Conservation (phyloP, 176 grass and related monocot genomes). For the Alloteropsis semialata region DNA sequence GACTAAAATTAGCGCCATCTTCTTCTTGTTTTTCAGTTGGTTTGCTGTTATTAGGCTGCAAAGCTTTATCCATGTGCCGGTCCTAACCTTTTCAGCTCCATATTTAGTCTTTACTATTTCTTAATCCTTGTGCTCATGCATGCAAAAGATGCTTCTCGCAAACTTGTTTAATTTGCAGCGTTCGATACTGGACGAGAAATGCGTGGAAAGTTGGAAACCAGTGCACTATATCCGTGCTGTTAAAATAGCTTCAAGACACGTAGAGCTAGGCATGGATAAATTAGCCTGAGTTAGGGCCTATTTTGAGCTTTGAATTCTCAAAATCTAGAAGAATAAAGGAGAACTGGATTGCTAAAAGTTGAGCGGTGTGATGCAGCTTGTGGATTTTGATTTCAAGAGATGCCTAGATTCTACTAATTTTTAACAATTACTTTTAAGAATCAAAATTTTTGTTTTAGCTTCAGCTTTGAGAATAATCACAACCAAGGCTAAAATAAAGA, state of each 20-base stretch:
- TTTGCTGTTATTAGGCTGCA: not conserved
- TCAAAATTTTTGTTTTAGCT: too few species aligned
- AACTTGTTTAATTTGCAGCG: not conserved
- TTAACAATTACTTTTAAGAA: too few species aligned
- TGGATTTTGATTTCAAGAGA: too few species aligned
- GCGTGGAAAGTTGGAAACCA: too few species aligned
- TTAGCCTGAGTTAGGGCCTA: too few species aligned
- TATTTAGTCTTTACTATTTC: slow-evolving; percentile 48
- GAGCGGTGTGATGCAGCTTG: too few species aligned
- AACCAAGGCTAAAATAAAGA: too few species aligned
- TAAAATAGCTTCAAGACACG: not conserved
- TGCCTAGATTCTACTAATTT: too few species aligned
- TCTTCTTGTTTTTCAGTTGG: not conserved
- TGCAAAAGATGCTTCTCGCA: not conserved
- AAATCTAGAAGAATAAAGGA: too few species aligned
- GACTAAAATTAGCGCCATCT: slow-evolving; percentile 28
- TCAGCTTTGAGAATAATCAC: too few species aligned
- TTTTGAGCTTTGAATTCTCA: too few species aligned
- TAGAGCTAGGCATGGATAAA: not conserved
- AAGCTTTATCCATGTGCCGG: not conserved
- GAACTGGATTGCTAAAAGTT: too few species aligned
- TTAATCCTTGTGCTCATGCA: not conserved
- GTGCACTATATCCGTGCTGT: not conserved
- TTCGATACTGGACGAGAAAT: not conserved
- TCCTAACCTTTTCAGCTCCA: slow-evolving; percentile 39